Conservation (phyloP, 805 yeast genomes). For the Isabelozyma pseudorhagii region DNA sequence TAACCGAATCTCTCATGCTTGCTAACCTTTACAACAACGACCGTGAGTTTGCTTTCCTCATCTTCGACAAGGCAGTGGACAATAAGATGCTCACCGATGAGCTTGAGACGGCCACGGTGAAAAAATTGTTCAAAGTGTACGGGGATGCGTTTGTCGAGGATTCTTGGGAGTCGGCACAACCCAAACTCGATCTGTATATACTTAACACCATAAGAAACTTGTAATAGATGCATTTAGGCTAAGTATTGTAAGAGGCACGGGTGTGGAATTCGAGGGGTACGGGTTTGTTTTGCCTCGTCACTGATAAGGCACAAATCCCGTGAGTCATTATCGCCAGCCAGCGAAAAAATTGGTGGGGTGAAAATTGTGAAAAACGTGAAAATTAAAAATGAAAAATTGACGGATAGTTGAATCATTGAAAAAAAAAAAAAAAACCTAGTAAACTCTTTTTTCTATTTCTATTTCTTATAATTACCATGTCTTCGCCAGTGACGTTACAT, state of each 20-base stretch:
- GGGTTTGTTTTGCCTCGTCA: too few species aligned
- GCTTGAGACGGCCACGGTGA: constrained; percentile 37
- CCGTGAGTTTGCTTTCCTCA: constrained; percentile 51
- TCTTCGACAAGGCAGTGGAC: constrained; percentile 45
- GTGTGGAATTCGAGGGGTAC: background rate
- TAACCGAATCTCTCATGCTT: constrained; percentile 47
- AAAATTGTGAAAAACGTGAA: background rate
- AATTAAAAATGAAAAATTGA: background rate
- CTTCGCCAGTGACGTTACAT: constrained; percentile 61
- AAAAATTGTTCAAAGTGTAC: constrained; percentile 42
- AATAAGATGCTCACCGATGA: constrained; percentile 36
- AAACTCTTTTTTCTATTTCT: background rate
- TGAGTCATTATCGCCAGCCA: background rate
- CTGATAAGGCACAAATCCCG: background rate
- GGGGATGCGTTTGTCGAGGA: constrained; percentile 51
- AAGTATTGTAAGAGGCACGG: background rate
- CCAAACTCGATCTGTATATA: constrained; percentile 25
- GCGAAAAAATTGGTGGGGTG: background rate
- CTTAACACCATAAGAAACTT: background rate
- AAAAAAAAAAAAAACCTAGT: background rate
- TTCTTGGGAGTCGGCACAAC: constrained; percentile 28
- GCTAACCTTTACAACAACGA: constrained; percentile 44
- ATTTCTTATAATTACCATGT: constrained; percentile 3
- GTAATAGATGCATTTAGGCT: background rate
- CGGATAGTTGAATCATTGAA: background rate